These are phyloP conservation scores for Trichoderma sp. DNA, from an alignment of 2,329 filamentous ascomycete species.

Conservation along the genomic window DNA sequence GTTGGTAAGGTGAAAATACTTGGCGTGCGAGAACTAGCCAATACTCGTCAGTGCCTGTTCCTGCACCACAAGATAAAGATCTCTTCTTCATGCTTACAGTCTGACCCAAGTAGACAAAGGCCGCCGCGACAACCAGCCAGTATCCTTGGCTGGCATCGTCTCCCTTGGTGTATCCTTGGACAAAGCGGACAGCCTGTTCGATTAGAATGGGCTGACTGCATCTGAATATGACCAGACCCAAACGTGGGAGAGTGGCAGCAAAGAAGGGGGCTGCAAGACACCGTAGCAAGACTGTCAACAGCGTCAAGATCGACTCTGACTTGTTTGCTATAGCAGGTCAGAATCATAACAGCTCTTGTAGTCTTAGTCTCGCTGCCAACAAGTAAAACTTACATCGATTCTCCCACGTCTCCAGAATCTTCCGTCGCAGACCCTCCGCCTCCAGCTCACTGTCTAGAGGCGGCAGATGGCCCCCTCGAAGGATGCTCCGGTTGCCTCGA, in stretches of 20 bases:
- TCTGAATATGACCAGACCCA: conserved; percentile 45
- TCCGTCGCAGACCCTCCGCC: not conserved
- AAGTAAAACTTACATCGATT: conserved; percentile 5
- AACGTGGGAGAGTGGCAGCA: conserved; percentile 40
- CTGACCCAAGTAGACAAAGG: conserved; percentile 43
- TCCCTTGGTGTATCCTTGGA: conserved; percentile 36
- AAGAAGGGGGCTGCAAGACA: conserved; percentile 34
- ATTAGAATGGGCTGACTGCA: conserved; percentile 48
- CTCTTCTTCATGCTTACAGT: conserved; percentile 36
- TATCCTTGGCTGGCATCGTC: conserved; percentile 32
- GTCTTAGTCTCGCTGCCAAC: no score
- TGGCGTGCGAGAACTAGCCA: conserved; percentile 38
- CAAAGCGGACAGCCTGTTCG: conserved; percentile 41
- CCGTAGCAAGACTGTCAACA: conserved; percentile 18
- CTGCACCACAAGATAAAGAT: not conserved
- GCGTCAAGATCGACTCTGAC: conserved; percentile 12
- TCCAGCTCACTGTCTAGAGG: not conserved
- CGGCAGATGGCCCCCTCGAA: conserved; percentile 17
- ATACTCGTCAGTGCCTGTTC: not conserved
- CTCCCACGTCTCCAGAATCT: conserved; percentile 12
- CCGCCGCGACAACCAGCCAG: conserved; percentile 40
- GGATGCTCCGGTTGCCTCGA: conserved; percentile 16
- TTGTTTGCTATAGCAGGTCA: conserved; percentile 10
- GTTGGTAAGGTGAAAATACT: conserved; percentile 40
- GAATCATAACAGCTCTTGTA: not conserved